Evolutionary conservation across 2,329 filamentous ascomycete genomes (phyloP).

Genomic region (Cercospora beticola): DNA sequence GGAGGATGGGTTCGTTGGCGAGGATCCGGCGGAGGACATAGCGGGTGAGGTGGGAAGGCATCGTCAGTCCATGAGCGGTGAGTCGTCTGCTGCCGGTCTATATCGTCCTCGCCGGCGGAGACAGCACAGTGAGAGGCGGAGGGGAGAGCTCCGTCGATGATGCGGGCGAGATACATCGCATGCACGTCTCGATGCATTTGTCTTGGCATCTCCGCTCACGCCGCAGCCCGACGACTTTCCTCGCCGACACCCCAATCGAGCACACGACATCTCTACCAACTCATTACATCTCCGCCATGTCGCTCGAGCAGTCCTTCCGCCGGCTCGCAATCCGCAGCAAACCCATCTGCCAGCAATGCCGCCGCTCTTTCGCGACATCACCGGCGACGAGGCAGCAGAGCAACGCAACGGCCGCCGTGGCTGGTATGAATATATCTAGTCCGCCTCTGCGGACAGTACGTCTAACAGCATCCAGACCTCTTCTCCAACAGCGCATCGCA

Average conservation of each 20-base stretch:
- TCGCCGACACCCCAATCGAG: neutral
- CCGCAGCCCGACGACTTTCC: conserved; percentile 3
- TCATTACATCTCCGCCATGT: conserved; percentile 26
- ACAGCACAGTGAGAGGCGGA: conserved; percentile 8
- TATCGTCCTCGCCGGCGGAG: neutral
- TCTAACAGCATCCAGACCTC: neutral
- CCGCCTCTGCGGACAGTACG: neutral
- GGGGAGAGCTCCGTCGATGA: neutral
- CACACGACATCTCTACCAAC: neutral
- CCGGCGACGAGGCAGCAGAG: conserved; percentile 25
- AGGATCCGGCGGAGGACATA: conserved; percentile 59
- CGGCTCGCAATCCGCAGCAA: conserved; percentile 30
- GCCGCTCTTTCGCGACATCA: conserved; percentile 28
- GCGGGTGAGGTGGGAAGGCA: conserved; percentile 62
- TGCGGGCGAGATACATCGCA: neutral
- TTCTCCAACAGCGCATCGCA: neutral
- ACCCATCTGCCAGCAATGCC: conserved; percentile 33
- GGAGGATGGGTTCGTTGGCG: conserved; percentile 50
- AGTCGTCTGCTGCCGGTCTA: neutral
- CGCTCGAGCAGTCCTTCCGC: conserved; percentile 32
- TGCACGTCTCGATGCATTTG: neutral
- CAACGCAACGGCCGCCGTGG: conserved; percentile 29
- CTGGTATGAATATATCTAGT: conserved; percentile 20
- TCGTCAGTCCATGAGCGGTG: conserved; percentile 33
- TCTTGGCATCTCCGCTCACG: conserved; percentile 7